phyloP scores from a whole-genome alignment of 306 rosid genomes.

The Cucurbita moschata region DNA sequence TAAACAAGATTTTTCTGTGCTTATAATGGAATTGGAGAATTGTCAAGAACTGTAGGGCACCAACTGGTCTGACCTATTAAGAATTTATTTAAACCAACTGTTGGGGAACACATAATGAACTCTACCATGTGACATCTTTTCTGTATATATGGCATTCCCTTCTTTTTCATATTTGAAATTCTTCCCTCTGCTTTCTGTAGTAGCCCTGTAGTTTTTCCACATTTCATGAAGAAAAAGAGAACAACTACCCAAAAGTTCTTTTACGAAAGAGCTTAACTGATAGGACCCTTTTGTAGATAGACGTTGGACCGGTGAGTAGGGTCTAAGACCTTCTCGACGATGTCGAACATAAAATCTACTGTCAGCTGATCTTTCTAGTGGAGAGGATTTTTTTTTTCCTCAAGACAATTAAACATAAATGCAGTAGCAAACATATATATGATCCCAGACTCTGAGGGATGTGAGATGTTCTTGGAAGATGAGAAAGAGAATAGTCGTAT shows the following conservation, averaged over 20 bases:
- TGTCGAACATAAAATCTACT: background rate
- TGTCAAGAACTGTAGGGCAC: background rate
- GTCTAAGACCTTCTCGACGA: background rate
- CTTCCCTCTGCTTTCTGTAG: background rate
- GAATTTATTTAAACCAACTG: background rate
- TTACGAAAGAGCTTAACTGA: background rate
- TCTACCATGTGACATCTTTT: background rate
- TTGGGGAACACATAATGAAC: background rate
- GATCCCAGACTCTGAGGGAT: background rate
- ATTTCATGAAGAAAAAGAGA: background rate
- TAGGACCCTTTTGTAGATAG: background rate
- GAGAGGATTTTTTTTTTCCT: background rate
- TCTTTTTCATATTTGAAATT: background rate
- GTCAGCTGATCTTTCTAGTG: background rate
- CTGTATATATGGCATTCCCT: background rate
- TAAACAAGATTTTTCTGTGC: background rate
- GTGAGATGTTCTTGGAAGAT: background rate
- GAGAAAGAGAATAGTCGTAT: background rate
- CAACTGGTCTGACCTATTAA: background rate
- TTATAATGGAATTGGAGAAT: background rate
- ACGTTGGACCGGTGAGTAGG: background rate
- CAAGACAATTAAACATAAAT: background rate
- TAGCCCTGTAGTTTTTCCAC: background rate
- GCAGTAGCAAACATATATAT: background rate
- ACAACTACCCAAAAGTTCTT: background rate